phyloP scores from a whole-genome alignment of 2,329 filamentous ascomycete species.

The Leptographium wingfieldii region DNA sequence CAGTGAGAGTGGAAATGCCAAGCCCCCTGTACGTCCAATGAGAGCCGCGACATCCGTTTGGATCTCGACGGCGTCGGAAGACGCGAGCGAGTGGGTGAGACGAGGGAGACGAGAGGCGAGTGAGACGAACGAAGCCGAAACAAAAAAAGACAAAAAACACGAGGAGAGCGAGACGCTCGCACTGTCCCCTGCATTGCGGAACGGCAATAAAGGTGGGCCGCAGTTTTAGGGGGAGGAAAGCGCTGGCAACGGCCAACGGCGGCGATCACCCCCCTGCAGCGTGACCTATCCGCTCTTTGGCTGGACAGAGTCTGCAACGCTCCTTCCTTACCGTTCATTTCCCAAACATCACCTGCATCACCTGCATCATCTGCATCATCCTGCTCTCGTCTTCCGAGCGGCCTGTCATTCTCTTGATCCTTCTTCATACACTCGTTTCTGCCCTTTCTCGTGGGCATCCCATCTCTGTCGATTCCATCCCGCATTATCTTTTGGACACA shows the following conservation, averaged over 20 bases:
- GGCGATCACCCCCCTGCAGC: conserved; percentile 1
- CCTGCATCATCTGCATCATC: background rate
- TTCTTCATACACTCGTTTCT: background rate
- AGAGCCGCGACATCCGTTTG: too few species aligned
- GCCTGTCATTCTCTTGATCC: background rate
- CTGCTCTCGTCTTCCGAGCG: background rate
- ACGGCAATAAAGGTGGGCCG: background rate
- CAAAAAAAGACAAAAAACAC: background rate
- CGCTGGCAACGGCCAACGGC: background rate
- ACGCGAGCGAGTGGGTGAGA: too few species aligned
- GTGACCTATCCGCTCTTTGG: background rate
- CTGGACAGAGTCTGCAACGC: background rate
- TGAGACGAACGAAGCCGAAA: too few species aligned
- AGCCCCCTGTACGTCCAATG: too few species aligned
- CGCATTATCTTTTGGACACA: background rate
- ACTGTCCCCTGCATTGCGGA: background rate
- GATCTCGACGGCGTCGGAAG: too few species aligned
- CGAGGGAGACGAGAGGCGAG: too few species aligned
- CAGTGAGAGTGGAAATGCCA: too few species aligned
- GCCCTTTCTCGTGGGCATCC: too few species aligned
- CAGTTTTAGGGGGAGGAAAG: background rate
- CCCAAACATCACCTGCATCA: background rate
- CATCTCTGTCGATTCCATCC: too few species aligned
- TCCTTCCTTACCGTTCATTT: background rate
- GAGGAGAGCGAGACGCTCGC: too few species aligned